phyloP scores from a whole-genome alignment of 1,284 basidiomycete genomes.

The Pyrrhoderma noxium region DNA sequence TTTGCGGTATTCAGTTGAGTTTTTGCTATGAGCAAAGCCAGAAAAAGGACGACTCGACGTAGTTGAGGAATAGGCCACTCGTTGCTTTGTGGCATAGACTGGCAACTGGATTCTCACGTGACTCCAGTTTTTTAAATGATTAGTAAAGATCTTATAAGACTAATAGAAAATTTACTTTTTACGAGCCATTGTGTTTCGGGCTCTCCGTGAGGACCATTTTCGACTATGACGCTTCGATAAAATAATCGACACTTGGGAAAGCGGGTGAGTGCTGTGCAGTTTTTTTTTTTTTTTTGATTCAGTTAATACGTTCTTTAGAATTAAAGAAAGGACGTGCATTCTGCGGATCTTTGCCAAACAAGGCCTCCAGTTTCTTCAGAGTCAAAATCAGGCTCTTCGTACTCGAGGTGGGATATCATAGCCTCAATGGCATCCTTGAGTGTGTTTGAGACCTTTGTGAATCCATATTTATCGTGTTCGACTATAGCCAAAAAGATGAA shows the following conservation, averaged over 20 bases:
- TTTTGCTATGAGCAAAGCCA: too few species aligned
- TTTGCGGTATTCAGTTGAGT: too few species aligned
- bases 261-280: background rate
- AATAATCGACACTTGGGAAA: constrained; percentile 1
- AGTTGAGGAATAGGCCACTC: too few species aligned
- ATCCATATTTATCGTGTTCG: background rate
- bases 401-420: constrained; percentile 1
- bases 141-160: too few species aligned
- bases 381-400: background rate
- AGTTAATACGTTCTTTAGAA: too few species aligned
- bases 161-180: constrained; percentile 2
- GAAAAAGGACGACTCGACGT: too few species aligned
- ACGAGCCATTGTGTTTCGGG: constrained; percentile 2
- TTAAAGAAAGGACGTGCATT: too few species aligned
- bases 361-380: background rate
- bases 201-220: constrained; percentile 4
- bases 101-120: too few species aligned
- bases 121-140: too few species aligned
- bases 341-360: background rate
- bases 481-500: background rate
- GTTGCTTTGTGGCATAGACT: too few species aligned
- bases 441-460: constrained; percentile 1
- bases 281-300: background rate
- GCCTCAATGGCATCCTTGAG: constrained; percentile 1
- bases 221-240: background rate